Evolutionary conservation across 306 rosid species (phyloP), one percentile per base, ranked within the genome.

Genomic region (Biancaea sappan): DNA sequence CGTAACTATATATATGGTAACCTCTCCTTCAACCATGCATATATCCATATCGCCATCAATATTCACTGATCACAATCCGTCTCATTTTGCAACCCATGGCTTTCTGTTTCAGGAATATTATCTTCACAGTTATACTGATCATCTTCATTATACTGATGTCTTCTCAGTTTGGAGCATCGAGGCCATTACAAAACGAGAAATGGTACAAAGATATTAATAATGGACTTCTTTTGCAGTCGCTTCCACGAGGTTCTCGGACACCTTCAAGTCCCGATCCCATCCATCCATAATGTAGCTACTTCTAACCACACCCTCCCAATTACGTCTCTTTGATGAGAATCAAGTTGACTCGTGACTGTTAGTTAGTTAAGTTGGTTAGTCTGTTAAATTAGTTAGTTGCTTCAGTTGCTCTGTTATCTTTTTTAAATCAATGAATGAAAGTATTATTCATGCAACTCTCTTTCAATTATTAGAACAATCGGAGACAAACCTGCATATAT

Each of bases 131-230:
- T 69, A 5, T 80, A 22, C 59, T 85, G 34, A 72, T 85, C 25
- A 65, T 79, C 26, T 46, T 84, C 26, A 48, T 44, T n/a, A 19
- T 81, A 35, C 5, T 83, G 60, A 59, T 86, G 11, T 67, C 38
- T 35, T 77, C 19, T 62, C 57, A 80, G 38, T 6, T 62, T 18
- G 96, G 78, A 63, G 84, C 70, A 44, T 24, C 63, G 32, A 91
- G 94, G 73, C 72, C 80, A 1, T 66, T 66, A 2, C 26, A 50
- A 0, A 41, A 10, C 8, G 37, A 25, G 10, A 8, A 9, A 9
- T 60, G 66, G 66, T n/a, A 15, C 24, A n/a, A 25, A 6, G 25
- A 60, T n/a, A n/a, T n/a, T n/a, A n/a, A n/a, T 7, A 2, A 13
- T 46, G 41, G 57, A 26, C 35, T 44, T 66, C 72, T 44, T 2